phyloP scores from a whole-genome alignment of 306 rosid genomes.

The Amphicarpaea edgeworthii region DNA sequence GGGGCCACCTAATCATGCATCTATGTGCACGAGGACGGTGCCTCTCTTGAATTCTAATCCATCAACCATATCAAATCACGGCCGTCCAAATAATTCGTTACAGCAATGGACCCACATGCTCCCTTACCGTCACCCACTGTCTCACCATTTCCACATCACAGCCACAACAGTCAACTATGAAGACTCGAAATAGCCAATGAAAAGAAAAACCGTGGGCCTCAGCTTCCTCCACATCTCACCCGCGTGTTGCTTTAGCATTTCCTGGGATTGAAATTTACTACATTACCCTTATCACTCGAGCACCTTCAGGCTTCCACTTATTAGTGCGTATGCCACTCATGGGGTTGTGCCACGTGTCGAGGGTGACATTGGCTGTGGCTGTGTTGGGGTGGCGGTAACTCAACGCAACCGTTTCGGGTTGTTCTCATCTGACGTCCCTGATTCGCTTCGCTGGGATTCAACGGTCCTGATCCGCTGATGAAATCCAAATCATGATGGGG shows the following conservation, averaged over 20 bases:
- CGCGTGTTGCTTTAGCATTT: too few species aligned
- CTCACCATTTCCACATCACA: too few species aligned
- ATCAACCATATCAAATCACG: conserved; percentile 31
- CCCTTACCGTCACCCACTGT: not conserved
- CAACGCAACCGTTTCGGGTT: conserved; percentile 37
- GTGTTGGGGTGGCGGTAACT: conserved; percentile 50
- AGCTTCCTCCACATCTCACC: too few species aligned
- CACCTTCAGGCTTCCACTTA: not conserved
- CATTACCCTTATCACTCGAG: conserved; percentile 3
- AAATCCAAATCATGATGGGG: conserved; percentile 40
- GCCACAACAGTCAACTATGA: too few species aligned
- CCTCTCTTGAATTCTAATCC: conserved; percentile 38
- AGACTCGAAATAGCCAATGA: too few species aligned
- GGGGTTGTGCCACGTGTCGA: conserved; percentile 60
- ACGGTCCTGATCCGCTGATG: conserved; percentile 48
- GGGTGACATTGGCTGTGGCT: not conserved
- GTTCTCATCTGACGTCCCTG: not conserved
- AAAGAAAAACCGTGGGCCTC: too few species aligned
- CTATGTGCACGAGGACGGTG: conserved; percentile 49
- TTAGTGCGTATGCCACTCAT: not conserved
- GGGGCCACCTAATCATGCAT: not conserved
- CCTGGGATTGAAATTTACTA: not conserved
- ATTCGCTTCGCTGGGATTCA: too few species aligned
- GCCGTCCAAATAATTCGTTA: not conserved
- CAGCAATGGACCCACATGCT: conserved; percentile 16